phyloP scores from a whole-genome alignment of 1,284 basidiomycete species.

The Malassezia dermatis region DNA sequence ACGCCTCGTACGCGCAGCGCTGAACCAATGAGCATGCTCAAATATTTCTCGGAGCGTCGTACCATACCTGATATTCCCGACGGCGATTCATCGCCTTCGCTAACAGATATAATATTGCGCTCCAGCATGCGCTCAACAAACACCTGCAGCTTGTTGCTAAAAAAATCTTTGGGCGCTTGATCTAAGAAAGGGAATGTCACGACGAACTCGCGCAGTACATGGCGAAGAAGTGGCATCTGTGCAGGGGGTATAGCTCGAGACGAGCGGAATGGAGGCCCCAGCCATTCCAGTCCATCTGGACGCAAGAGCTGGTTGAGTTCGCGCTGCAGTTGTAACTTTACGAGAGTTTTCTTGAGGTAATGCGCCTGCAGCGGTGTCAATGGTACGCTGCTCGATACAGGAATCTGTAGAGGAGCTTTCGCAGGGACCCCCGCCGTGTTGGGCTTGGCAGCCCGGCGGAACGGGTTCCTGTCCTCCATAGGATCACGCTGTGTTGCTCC shows the following conservation, averaged over 20 bases:
- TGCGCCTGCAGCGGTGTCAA: conserved; percentile 77
- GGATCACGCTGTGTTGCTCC: neutral
- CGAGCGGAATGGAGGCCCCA: conserved; percentile 43
- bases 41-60: neutral
- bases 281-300: conserved; percentile 36
- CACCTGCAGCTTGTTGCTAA: conserved; percentile 44
- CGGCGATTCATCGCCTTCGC: neutral
- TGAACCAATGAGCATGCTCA: conserved; percentile 34
- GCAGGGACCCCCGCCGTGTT: neutral
- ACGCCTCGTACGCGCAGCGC: conserved; percentile 30
- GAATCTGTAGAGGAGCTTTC: neutral
- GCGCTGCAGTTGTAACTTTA: conserved; percentile 67
- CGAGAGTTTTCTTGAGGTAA: conserved; percentile 88
- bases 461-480: conserved; percentile 7
- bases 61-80: neutral
- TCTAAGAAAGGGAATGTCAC: conserved; percentile 45
- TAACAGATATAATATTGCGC: conserved; percentile 34
- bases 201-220: conserved; percentile 45
- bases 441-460: neutral
- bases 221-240: conserved; percentile 35
- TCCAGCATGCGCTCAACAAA: conserved; percentile 41
- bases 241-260: neutral
- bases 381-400: neutral
- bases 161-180: conserved; percentile 44
- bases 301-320: conserved; percentile 23